phyloP scores from a whole-genome alignment of 2,329 filamentous ascomycete genomes.

The Claviceps paspali region DNA sequence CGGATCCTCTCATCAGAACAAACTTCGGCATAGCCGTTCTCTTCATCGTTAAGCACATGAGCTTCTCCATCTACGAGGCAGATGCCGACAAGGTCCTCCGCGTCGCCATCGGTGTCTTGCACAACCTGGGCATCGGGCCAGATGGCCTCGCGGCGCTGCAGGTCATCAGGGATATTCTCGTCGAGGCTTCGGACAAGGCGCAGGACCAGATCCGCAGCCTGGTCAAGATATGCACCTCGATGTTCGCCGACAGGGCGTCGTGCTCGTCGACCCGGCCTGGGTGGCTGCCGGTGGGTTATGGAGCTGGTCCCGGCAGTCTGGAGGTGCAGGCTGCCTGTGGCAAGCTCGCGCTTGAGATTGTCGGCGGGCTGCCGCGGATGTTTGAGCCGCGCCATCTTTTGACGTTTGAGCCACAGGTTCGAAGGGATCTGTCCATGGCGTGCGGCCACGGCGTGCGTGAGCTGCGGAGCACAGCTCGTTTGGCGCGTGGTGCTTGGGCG shows the following conservation, averaged over 20 bases:
- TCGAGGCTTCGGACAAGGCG: slow-evolving; percentile 28
- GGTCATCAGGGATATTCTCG: slow-evolving; percentile 32
- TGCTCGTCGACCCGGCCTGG: slow-evolving; percentile 12
- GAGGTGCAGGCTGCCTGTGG: slow-evolving; percentile 23
- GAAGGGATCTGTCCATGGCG: slow-evolving; percentile 31
- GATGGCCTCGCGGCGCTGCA: slow-evolving; percentile 33
- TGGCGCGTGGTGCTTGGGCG: slow-evolving; percentile 35
- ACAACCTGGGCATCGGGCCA: slow-evolving; percentile 23
- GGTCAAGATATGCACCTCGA: slow-evolving; percentile 28
- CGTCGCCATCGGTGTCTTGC: slow-evolving; percentile 31
- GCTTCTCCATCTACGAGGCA: slow-evolving; percentile 34
- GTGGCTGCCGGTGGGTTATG: slow-evolving; percentile 17
- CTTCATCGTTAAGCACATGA: slow-evolving; percentile 32
- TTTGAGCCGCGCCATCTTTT: slow-evolving; percentile 33
- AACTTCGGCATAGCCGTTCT: slow-evolving; percentile 34
- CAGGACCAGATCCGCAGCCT: slow-evolving; percentile 33
- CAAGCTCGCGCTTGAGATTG: slow-evolving; percentile 30
- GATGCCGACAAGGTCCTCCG: slow-evolving; percentile 32
- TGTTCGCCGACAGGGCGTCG: slow-evolving; percentile 17
- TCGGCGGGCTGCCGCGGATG: slow-evolving; percentile 29
- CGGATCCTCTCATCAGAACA: slow-evolving; percentile 15
- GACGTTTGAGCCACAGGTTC: slow-evolving; percentile 27
- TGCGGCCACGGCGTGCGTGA: slow-evolving; percentile 39
- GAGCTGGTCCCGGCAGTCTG: slow-evolving; percentile 5
- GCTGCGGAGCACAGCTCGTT: slow-evolving; percentile 32